A percentile compares a stretch with the other conserved stretches of the same genome.
Evolutionary conservation across 2,329 filamentous ascomycete species (phyloP).

Genomic region (Grosmannia huntii): DNA sequence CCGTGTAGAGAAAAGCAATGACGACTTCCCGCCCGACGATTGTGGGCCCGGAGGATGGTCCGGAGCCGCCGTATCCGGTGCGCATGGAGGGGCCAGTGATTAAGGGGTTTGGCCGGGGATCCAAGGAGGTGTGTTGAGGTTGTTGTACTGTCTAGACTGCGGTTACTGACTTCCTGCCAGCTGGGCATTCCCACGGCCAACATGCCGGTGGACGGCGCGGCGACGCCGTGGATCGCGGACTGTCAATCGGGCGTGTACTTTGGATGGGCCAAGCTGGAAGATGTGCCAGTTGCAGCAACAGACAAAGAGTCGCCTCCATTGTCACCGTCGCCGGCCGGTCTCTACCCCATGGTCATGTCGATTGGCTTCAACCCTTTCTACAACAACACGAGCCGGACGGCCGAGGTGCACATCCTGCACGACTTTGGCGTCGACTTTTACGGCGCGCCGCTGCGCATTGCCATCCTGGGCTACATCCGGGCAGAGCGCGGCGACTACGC

Average conservation of each 20-base stretch:
- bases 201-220: slow-evolving; percentile 57
- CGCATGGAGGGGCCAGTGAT: slow-evolving; percentile 78
- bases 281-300: slow-evolving; percentile 7
- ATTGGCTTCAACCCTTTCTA: slow-evolving; percentile 98
- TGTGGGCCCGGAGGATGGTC: slow-evolving; percentile 61
- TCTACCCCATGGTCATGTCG: slow-evolving; percentile 83
- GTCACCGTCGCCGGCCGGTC: slow-evolving; percentile 15
- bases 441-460: slow-evolving; percentile 61
- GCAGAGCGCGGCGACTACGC: slow-evolving; percentile 75
- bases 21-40: slow-evolving; percentile 46
- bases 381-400: slow-evolving; percentile 74
- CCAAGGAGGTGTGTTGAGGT: slow-evolving; percentile 73
- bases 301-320: slow-evolving; percentile 31
- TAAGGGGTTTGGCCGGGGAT: slow-evolving; percentile 85
- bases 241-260: slow-evolving; percentile 81
- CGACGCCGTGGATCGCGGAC: slow-evolving; percentile 46
- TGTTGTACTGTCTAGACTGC: no score
- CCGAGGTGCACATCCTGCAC: slow-evolving; percentile 84
- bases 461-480: slow-evolving; percentile 78
- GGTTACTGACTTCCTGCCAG: slow-evolving; percentile 27
- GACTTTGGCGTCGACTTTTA: slow-evolving; percentile 74
- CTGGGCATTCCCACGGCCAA: slow-evolving; percentile 96
- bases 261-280: slow-evolving; percentile 51
- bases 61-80: slow-evolving; percentile 68
- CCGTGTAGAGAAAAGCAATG: neutral